These are phyloP conservation scores for Parsonsia alboflavescens DNA, from an alignment of 257 asterid genomes.

Conservation along the genomic window DNA sequence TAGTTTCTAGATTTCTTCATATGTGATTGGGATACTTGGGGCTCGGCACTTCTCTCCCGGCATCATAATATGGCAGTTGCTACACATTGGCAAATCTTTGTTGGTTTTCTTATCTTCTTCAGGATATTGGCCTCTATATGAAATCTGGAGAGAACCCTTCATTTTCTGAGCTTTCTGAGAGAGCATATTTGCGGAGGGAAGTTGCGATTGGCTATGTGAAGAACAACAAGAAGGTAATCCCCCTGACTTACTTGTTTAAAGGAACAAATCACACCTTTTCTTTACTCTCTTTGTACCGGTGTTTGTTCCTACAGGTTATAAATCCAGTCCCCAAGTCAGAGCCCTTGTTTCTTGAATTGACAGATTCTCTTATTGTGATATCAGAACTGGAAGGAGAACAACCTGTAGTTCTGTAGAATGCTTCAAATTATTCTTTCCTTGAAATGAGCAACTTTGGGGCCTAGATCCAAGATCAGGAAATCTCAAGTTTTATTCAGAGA, in stretches of 20 bases:
- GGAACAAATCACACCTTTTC: background rate
- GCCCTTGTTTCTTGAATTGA: constrained; percentile 48
- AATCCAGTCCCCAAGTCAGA: constrained; percentile 78
- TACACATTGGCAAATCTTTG: background rate
- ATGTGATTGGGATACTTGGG: background rate
- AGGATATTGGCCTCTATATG: constrained; percentile 86
- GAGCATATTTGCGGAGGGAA: constrained; percentile 89
- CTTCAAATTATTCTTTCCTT: background rate
- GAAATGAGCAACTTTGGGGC: background rate
- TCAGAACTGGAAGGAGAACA: constrained; percentile 88
- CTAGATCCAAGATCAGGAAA: background rate
- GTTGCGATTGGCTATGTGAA: constrained; percentile 89
- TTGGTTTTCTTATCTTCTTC: constrained; percentile 19
- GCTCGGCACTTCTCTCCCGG: background rate
- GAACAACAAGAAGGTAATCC: constrained; percentile 60
- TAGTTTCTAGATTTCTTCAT: constrained; percentile 1
- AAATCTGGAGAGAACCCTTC: constrained; percentile 69
- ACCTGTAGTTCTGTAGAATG: constrained; percentile 30
- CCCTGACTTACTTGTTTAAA: background rate
- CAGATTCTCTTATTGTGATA: constrained; percentile 71
- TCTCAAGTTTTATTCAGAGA: background rate
- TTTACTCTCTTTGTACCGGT: constrained; percentile 6
- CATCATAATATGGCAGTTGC: background rate
- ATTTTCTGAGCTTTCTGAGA: constrained; percentile 78
- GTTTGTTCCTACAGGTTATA: constrained; percentile 51